Base-by-base conservation (phyloP, 805 yeast species). In the Candida odintsovae region DNA sequence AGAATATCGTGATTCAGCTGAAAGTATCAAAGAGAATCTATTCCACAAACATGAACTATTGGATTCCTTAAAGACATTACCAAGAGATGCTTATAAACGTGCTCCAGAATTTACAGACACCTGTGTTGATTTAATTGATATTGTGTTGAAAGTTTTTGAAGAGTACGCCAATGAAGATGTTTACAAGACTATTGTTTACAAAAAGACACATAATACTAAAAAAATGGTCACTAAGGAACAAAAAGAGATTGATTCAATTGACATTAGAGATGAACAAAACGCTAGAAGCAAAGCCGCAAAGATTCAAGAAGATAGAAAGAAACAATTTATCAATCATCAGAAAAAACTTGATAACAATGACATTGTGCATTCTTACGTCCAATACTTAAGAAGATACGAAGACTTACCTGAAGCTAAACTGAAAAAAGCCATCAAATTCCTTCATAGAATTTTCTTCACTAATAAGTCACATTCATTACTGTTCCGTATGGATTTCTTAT, bases 401-500 rank as follows among this genome's bases (percentile, higher is more conserved):
- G 95, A 88, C 47, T 63, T 90, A 31, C 64, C 74, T 1, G 79
- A 79, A 45, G 71, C 67, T 12, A 82, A 81, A 42, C 66, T 92
- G 40, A 82, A 80, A 53, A 72, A 75, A 41, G 81, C 84, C 11
- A 59, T 94, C 9, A 70, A 83, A 1, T 92, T 78, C 58, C 80
- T 90, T 57, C 88, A 86, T 58, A 70, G 86, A 26, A 64, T 88
- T 1, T 80, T 89, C 53, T 81, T 83, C 41, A 72, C 79, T 41
- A 74, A 78, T 37, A 83, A 85, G 47, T 74, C 72, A 43, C 79
- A 81, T 38, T 69, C 81, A 0, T 65, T 77, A 29, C 62, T 86
- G 29, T 82, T 73, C 55, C 69, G 96, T 43, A 59, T 94, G 29
- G 97, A 90, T 60, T 80, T 94, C 58, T 76, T 92, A 75, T 61